Evolutionary conservation across 306 rosid species (phyloP).

Genomic region (Cicer cuneatum): DNA sequence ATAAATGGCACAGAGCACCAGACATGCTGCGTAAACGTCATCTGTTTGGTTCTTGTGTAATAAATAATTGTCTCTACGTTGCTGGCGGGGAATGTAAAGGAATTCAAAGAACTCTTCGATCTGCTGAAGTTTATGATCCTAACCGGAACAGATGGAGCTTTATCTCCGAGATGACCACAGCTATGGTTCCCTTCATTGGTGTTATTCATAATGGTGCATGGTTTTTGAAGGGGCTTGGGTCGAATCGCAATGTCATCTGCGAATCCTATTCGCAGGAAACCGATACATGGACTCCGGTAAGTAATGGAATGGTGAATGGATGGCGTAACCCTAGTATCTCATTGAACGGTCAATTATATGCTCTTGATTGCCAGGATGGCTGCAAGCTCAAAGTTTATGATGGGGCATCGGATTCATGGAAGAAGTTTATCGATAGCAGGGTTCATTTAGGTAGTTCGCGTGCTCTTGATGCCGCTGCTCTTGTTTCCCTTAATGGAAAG

Average conservation of each 20-base stretch:
- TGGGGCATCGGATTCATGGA: constrained; percentile 82
- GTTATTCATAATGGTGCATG: constrained; percentile 90
- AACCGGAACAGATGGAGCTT: constrained; percentile 89
- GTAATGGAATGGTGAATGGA: constrained; percentile 84
- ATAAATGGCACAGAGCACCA: constrained; percentile 97
- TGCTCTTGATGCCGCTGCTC: constrained; percentile 94
- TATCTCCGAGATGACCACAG: constrained; percentile 91
- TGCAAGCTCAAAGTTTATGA: constrained; percentile 95
- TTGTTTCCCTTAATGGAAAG: constrained; percentile 93
- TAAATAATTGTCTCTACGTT: constrained; percentile 93
- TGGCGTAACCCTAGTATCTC: constrained; percentile 99
- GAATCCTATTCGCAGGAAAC: constrained; percentile 91
- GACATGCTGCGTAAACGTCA: constrained; percentile 98
- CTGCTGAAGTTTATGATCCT: constrained; percentile 96
- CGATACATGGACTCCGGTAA: constrained; percentile 85
- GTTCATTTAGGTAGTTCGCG: constrained; percentile 91
- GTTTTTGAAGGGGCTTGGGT: constrained; percentile 95
- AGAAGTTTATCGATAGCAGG: constrained; percentile 92
- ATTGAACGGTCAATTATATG: constrained; percentile 82
- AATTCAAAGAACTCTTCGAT: constrained; percentile 91
- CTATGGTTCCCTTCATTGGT: constrained; percentile 98
- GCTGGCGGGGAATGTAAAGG: constrained; percentile 99
- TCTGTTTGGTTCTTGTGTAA: constrained; percentile 90
- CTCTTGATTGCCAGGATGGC: constrained; percentile 91
- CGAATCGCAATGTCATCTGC: constrained; percentile 87